These are phyloP conservation scores for Xylariaceae sp. DNA, from an alignment of 2,329 filamentous ascomycete species.

Conservation along the genomic window DNA sequence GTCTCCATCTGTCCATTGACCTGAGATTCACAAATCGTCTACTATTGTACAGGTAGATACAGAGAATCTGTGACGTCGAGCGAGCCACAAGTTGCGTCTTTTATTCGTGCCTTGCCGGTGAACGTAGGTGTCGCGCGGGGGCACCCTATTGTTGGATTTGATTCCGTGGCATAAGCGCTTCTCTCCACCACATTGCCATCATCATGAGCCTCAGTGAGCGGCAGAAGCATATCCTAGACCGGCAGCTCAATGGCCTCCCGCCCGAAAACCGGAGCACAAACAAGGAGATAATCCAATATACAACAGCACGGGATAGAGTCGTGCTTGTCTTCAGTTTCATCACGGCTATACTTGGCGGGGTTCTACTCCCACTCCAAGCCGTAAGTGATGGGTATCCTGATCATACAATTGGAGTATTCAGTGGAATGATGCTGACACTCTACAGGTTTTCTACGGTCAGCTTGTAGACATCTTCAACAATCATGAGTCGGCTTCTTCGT, in stretches of 20 bases:
- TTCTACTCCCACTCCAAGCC: background rate
- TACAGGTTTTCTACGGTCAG: conserved; percentile 5
- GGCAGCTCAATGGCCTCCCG: background rate
- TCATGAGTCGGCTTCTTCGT: background rate
- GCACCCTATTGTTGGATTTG: too few relatives aligned
- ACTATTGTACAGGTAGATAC: too few relatives aligned
- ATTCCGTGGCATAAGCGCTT: too few relatives aligned
- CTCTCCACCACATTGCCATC: too few relatives aligned
- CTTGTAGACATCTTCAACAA: conserved; percentile 1
- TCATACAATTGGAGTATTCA: background rate
- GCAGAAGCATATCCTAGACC: background rate
- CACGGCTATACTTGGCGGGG: background rate
- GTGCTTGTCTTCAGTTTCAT: background rate
- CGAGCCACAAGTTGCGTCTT: too few relatives aligned
- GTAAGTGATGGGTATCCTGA: background rate
- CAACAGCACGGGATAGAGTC: background rate
- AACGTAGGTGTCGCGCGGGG: too few relatives aligned
- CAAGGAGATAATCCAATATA: background rate
- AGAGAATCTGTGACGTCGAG: too few relatives aligned
- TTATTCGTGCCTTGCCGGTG: too few relatives aligned
- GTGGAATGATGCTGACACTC: background rate
- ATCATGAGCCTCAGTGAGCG: background rate
- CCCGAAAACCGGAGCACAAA: too few relatives aligned
- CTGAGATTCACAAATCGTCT: too few relatives aligned
- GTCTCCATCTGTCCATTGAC: too few relatives aligned